Evolutionary conservation across 768 basidiomycete genomes (phyloP).

Genomic region (Pisolithus microcarpus): DNA sequence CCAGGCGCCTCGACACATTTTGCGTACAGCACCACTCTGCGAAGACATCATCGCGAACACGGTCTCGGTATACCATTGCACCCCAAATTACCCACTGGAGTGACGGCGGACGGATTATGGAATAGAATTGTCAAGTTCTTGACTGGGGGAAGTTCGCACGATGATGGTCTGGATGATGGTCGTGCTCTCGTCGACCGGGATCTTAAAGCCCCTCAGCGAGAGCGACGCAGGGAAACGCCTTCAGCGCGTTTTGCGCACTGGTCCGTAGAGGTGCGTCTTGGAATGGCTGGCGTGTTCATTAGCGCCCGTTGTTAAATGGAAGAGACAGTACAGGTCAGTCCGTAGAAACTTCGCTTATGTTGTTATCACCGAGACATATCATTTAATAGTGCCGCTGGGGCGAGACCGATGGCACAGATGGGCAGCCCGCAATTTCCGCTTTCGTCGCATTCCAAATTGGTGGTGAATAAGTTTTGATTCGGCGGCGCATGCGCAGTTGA

Average conservation of each 20-base stretch:
- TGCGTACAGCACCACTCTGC: conserved; percentile 74
- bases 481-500: conserved; percentile 11
- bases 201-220: conserved; percentile 22
- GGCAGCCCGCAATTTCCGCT: conserved; percentile 23
- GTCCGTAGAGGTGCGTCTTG: conserved; percentile 44
- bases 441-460: conserved; percentile 3
- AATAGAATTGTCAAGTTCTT: conserved; percentile 31
- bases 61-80: conserved; percentile 39
- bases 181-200: conserved; percentile 18
- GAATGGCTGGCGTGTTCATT: conserved; percentile 6
- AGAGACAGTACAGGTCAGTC: not conserved
- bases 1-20: conserved; percentile 68
- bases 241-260: conserved; percentile 65
- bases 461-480: not conserved
- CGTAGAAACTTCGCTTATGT: not conserved
- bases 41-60: conserved; percentile 55
- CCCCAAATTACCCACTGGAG: conserved; percentile 32
- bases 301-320: conserved; percentile 1
- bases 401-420: not conserved
- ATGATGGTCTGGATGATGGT: conserved; percentile 32
- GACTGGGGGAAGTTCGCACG: conserved; percentile 18
- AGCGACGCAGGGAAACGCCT: conserved; percentile 38
- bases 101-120: conserved; percentile 46
- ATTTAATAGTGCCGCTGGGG: not conserved
- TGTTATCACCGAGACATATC: not conserved